Evolutionary conservation across 2,329 filamentous ascomycete species (phyloP).

Genomic region (Xylaria polymorpha): DNA sequence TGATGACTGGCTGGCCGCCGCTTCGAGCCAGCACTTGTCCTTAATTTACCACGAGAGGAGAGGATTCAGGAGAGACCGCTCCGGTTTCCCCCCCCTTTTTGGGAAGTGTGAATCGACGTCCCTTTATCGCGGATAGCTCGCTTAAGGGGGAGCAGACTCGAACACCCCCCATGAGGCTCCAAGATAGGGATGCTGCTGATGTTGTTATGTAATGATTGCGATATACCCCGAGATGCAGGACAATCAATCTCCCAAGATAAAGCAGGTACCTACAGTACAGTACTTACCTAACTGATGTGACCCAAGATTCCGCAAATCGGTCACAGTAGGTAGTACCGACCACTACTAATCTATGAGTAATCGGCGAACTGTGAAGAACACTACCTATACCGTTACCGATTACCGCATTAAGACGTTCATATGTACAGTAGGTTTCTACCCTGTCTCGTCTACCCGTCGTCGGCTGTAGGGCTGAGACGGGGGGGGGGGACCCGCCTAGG

Average conservation of each 20-base stretch:
- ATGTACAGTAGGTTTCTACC: not conserved
- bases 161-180: too few species aligned
- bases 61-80: too few species aligned
- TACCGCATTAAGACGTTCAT: not conserved
- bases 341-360: not conserved
- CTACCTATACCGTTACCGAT: not conserved
- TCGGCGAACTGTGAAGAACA: not conserved
- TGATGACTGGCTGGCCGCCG: too few species aligned
- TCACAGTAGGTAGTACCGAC: not conserved
- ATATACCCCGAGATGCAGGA: not conserved
- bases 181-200: too few species aligned
- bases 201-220: not conserved
- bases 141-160: not conserved
- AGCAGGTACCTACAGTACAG: not conserved
- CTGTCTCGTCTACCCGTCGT: not conserved
- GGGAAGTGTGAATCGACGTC: not conserved
- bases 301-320: not conserved
- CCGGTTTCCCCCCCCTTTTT: too few species aligned
- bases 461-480: constrained; percentile 1
- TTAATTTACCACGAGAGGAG: not conserved
- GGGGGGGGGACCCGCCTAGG: not conserved
- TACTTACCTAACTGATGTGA: not conserved
- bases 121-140: not conserved
- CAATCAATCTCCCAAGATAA: not conserved
- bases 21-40: not conserved